Conservation (phyloP, 2,329 filamentous ascomycete genomes). For the Stagonosporopsis vannaccii region DNA sequence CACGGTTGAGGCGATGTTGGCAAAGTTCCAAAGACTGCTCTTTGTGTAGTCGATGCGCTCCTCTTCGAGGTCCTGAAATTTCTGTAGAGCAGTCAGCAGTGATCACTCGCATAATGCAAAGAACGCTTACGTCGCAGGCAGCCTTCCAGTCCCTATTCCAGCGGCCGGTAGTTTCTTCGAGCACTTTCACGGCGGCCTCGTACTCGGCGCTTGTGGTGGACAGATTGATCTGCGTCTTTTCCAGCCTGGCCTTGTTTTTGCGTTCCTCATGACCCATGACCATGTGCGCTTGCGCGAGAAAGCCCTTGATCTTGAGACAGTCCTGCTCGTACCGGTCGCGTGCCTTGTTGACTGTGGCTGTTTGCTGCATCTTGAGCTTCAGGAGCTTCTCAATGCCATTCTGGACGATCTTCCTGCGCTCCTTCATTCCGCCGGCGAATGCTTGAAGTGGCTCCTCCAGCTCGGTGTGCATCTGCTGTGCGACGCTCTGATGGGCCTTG, state of each 20-base stretch:
- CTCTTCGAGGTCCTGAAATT: conserved; percentile 98
- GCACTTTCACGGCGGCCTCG: conserved; percentile 86
- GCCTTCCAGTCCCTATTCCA: conserved; percentile 99
- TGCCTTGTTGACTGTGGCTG: conserved; percentile 89
- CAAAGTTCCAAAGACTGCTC: conserved; percentile 97
- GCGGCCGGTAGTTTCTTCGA: conserved; percentile 92
- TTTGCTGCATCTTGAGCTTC: conserved; percentile 93
- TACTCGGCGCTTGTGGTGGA: conserved; percentile 92
- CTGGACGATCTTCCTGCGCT: conserved; percentile 95
- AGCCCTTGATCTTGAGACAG: conserved; percentile 97
- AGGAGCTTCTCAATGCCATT: conserved; percentile 91
- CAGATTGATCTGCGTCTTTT: conserved; percentile 97
- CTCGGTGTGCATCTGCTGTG: conserved; percentile 93
- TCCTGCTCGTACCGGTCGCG: conserved; percentile 97
- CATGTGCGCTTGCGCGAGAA: conserved; percentile 98
- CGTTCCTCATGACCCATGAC: conserved; percentile 99
- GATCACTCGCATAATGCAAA: not conserved
- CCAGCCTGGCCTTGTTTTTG: conserved; percentile 97
- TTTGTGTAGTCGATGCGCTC: conserved; percentile 97
- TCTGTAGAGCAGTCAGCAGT: conserved; percentile 58
- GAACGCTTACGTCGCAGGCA: conserved; percentile 72
- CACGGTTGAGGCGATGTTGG: conserved; percentile 95
- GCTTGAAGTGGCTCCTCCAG: conserved; percentile 91
- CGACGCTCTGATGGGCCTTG: conserved; percentile 90
- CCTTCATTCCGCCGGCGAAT: conserved; percentile 94